Evolutionary conservation across 495 filamentous ascomycete species (phyloP), one percentile per base, ranked within the genome.

Genomic region (Emericellopsis terricola): DNA sequence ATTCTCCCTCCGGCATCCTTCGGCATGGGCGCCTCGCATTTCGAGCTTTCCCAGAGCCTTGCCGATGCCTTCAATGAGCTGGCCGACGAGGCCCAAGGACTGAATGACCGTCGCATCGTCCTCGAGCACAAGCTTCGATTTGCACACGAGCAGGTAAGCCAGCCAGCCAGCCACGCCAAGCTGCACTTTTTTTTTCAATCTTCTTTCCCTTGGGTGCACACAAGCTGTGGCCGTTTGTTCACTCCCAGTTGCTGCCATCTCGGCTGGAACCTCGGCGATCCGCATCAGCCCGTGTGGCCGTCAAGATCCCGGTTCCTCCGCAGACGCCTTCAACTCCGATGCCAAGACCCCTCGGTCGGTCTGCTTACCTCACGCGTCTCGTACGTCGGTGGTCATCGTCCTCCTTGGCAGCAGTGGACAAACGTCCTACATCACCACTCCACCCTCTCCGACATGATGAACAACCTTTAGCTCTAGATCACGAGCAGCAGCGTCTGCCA

Each of bases 391-490:
- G n/a, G n/a, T n/a, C n/a, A n/a, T n/a, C n/a, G n/a, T n/a, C n/a
- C n/a, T n/a, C n/a, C n/a, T n/a, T n/a, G n/a, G n/a, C n/a, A n/a
- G n/a, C n/a, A n/a, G n/a, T n/a, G n/a, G n/a, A n/a, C n/a, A n/a
- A n/a, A n/a, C n/a, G n/a, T n/a, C n/a, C n/a, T n/a, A n/a, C n/a
- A n/a, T n/a, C n/a, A n/a, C n/a, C n/a, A n/a, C n/a, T n/a, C n/a
- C n/a, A n/a, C n/a, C n/a, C n/a, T n/a, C n/a, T n/a, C n/a, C n/a
- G 39, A 48, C 44, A 69, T 73, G 75, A 76, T 72, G 65, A 69
- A 43, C 56, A 43, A 52, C 32, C 39, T 44, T 73, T 77, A 78
- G 72, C 71, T 77, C 72, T 77, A 78, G 72, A 78, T 69, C 73
- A 69, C 59, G 54, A 77, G 69, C 58, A 65, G 57, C 55, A 2